These are phyloP conservation scores for Isabelozyma pseudorhagii DNA, from an alignment of 805 yeast genomes.

Conservation along the genomic window DNA sequence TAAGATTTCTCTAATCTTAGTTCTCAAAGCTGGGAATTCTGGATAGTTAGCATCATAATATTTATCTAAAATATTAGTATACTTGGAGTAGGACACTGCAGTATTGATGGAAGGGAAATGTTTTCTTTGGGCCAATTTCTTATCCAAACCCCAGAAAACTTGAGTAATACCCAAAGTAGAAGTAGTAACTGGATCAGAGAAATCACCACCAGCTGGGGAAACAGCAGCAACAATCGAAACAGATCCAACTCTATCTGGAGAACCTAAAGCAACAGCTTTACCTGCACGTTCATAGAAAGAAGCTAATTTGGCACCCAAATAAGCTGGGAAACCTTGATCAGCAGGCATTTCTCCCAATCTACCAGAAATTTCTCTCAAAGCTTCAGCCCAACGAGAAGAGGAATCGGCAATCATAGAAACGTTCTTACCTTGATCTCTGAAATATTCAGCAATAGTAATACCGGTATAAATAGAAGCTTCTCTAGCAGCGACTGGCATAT, in stretches of 20 bases:
- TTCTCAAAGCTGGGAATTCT: conserved; percentile 87
- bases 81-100: conserved; percentile 93
- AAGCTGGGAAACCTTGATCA: conserved; percentile 99
- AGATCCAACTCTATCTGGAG: conserved; percentile 94
- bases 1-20: conserved; percentile 88
- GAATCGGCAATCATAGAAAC: conserved; percentile 99
- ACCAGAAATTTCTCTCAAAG: conserved; percentile 99
- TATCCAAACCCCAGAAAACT: conserved; percentile 99
- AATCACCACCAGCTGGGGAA: conserved; percentile 99
- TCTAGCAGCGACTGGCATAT: conserved; percentile 99
- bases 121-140: conserved; percentile 98
- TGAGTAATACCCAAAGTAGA: conserved; percentile 99
- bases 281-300: conserved; percentile 99
- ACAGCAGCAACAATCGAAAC: conserved; percentile 99
- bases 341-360: conserved; percentile 99
- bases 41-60: conserved; percentile 85
- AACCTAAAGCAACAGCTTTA: conserved; percentile 90
- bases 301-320: conserved; percentile 97
- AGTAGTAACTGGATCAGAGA: conserved; percentile 99
- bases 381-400: conserved; percentile 99
- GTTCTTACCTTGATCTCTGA: conserved; percentile 99
- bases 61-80: conserved; percentile 80
- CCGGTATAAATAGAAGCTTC: conserved; percentile 99
- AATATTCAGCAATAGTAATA: conserved; percentile 96
- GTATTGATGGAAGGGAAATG: conserved; percentile 99